Base-by-base conservation (phyloP, 352 stramenopile genomes). In the Pythium grandisporangium region DNA sequence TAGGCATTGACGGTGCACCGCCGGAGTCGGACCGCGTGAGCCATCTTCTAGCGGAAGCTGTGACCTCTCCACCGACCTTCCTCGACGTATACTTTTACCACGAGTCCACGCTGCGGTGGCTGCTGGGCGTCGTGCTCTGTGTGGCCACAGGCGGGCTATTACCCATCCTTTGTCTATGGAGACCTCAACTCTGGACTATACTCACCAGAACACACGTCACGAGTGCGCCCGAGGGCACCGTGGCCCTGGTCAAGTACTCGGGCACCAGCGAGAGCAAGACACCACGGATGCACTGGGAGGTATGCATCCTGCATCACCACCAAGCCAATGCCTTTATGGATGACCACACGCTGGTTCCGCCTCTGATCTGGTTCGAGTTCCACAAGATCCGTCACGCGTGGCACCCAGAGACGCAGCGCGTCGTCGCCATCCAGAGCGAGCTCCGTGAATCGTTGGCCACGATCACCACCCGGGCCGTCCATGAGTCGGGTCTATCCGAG, bases 351-450 rank as follows among this genome's bases (percentile, higher is more conserved):
- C 45, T 48, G 17, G 37, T 59, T 24, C 23, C 45, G 14, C 42
- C 21, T 20, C 46, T 62, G 13, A 32, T 42, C 5, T 82, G 72
- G 67, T 90, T 90, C 17, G 69, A 85, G 37, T 87, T 72, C 53
- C 56, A 67, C 46, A 83, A 84, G 35, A 70, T 63, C 44, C 73
- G 76, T 20, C 70, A 90, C 41, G 66, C 84, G 37, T 76, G 61
- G n/a, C 62, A 83, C 40, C 37, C 57, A 26, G 63, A 81, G 39
- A 55, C 65, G 26, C 47, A 70, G 12, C 44, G 38, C 8, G 87
- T 90, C 29, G 53, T 66, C 26, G 63, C 60, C 23, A 60, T 86
- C 10, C 58, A 71, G 38, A 80, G 73, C 22, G 67, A 70, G 37
- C 59, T 90, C 1, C 45, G 69, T 26, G 76, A 86, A 41, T n/a